A percentile compares a stretch with the other conserved stretches of the same genome.
These are phyloP conservation scores for Pseudogymnoascus sp. DNA, from an alignment of 2,329 filamentous ascomycete genomes.

Conservation along the genomic window DNA sequence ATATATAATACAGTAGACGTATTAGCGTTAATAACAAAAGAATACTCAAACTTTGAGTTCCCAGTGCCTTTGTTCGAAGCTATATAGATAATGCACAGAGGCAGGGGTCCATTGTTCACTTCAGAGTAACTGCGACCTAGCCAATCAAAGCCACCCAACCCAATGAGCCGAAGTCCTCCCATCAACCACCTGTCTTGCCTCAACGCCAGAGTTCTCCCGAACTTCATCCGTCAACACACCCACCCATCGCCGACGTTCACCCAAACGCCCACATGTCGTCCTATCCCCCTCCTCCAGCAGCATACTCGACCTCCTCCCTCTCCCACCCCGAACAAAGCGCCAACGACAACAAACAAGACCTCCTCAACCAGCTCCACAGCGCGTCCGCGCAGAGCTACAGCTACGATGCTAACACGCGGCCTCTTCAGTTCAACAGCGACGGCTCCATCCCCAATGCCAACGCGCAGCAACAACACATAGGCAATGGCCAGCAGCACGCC, in stretches of 20 bases:
- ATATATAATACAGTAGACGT: neutral
- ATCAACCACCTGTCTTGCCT: neutral
- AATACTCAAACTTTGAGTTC: neutral
- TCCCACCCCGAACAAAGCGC: neutral
- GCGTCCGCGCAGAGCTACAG: constrained; percentile 3
- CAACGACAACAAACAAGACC: neutral
- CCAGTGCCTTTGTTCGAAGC: neutral
- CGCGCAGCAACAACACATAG: neutral
- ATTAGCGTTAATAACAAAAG: neutral
- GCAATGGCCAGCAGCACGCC: constrained; percentile 14
- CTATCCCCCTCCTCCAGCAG: neutral
- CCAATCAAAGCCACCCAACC: neutral
- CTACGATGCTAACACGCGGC: constrained; percentile 10
- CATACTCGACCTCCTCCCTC: neutral
- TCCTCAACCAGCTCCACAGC: neutral
- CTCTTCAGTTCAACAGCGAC: constrained; percentile 2
- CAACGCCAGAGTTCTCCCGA: constrained; percentile 3
- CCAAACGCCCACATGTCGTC: constrained; percentile 4
- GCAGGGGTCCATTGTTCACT: neutral
- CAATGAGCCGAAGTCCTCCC: constrained; percentile 4
- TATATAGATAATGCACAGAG: neutral
- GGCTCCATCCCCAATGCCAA: constrained; percentile 8
- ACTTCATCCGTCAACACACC: constrained; percentile 4
- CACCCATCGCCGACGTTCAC: neutral
- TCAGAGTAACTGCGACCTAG: neutral